Evolutionary conservation across 2,329 filamentous ascomycete species (phyloP), one percentile per base, ranked within the genome.

Genomic region (Ramularia endophylla): DNA sequence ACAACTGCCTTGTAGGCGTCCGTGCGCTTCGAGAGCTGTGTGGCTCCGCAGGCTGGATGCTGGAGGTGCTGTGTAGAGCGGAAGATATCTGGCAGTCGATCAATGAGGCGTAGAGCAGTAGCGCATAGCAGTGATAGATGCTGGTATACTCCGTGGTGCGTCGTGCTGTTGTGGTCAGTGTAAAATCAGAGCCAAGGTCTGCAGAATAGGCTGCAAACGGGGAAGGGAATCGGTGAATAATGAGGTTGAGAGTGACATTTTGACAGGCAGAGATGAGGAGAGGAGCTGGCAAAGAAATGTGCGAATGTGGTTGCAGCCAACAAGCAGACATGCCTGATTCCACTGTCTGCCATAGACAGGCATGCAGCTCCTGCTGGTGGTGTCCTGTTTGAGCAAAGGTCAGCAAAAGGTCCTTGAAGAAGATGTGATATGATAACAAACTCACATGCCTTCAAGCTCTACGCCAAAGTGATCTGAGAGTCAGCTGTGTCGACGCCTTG

Each of bases 331-430:
- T 15, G 18, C 15, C 30, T 32, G 30, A 9, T 7, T 15, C 30
- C 29, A 8, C 29, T 31, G 13, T 31, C 18, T 13, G 27, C 27
- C 27, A n/a, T 30, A 11, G 15, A 18, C 9, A 22, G 31, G 12
- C 31, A 16, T 15, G 17, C 16, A 19, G 17, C 13, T 17, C 17
- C 13, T 19, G 32, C 8, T 34, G 27, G 20, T 22, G 33, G 22
- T 20, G 27, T 40, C 32, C 27, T 36, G 30, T 36, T 7, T 15
- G 19, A 34, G 34, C 36, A 12, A 33, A 37, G 13, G 34, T 43
- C 13, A 43, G 41, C 41, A 39, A 39, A 43, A 43, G 20, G 38
- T 38, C 25, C 12, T 12, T 18, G 8, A 34, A 9, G 15, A 34
- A 22, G 9, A 5, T 7, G 12, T 12, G 8, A 17, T 16, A 27